phyloP scores from a whole-genome alignment of 441 rosid genomes.

The Omphalea diandra region DNA sequence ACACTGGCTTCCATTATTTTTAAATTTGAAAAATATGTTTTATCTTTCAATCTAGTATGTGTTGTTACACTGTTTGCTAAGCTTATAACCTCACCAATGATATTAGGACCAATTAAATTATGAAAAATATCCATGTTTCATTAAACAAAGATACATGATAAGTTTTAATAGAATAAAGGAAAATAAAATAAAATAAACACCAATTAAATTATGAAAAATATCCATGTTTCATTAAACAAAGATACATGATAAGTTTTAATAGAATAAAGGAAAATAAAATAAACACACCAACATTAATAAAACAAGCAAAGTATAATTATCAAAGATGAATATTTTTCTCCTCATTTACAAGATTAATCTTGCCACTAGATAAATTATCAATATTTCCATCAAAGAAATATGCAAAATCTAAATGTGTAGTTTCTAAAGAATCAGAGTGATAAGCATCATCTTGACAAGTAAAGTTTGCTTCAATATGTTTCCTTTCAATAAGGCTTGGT shows the following conservation, averaged over 20 bases:
- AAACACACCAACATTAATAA: background rate
- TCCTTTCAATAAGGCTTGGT: constrained; percentile 7
- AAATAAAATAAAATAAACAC: too few species aligned
- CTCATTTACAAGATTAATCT: background rate
- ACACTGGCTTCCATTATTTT: background rate
- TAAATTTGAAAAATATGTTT: background rate
- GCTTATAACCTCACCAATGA: background rate
- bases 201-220: background rate
- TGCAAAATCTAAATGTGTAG: background rate
- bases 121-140: background rate
- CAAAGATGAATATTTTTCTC: background rate
- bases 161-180: too few species aligned
- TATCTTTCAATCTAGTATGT: background rate
- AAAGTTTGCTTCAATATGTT: background rate
- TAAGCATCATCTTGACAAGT: background rate
- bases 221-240: background rate
- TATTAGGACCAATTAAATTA: background rate
- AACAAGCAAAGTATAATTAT: background rate
- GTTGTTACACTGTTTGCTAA: constrained; percentile 3
- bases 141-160: background rate
- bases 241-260: too few species aligned
- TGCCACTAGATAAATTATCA: background rate
- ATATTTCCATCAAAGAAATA: background rate
- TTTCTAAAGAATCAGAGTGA: background rate
- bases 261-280: background rate